Conservation (phyloP, 768 basidiomycete genomes). For the Rhizopogon roseolus region DNA sequence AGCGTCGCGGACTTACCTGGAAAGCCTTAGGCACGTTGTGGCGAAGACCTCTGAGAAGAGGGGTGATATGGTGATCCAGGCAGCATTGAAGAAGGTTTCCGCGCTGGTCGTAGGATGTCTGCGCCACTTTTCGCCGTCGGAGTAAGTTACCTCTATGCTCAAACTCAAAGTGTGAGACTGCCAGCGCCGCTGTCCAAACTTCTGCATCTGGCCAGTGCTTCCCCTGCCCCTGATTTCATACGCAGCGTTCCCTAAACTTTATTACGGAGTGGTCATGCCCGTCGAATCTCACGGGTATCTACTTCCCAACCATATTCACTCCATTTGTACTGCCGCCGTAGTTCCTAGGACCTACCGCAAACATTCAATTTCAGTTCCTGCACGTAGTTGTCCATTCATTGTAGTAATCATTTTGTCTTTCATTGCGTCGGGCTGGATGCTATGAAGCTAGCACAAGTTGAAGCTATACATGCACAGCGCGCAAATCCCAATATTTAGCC, state of each 20-base stretch:
- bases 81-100: not conserved
- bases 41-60: slow-evolving; percentile 8
- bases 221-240: not conserved
- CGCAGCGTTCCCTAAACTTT: not conserved
- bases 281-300: not conserved
- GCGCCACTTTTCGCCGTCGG: slow-evolving; percentile 10
- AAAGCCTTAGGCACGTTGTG: slow-evolving; percentile 3
- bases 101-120: not conserved
- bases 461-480: no score
- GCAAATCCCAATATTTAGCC: no score
- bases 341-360: not conserved
- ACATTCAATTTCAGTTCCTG: not conserved
- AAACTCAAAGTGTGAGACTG: not conserved
- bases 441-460: not conserved
- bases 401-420: not conserved
- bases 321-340: not conserved
- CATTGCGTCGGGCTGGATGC: not conserved
- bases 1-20: slow-evolving; percentile 1
- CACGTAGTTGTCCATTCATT: not conserved
- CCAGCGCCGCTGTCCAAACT: not conserved
- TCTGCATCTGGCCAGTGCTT: not conserved
- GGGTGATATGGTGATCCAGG: slow-evolving; percentile 1
- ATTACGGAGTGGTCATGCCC: not conserved
- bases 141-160: slow-evolving; percentile 4
- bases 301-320: not conserved